These are phyloP conservation scores for Whalleya microplaca DNA, from an alignment of 2,329 filamentous ascomycete genomes.

Conservation along the genomic window DNA sequence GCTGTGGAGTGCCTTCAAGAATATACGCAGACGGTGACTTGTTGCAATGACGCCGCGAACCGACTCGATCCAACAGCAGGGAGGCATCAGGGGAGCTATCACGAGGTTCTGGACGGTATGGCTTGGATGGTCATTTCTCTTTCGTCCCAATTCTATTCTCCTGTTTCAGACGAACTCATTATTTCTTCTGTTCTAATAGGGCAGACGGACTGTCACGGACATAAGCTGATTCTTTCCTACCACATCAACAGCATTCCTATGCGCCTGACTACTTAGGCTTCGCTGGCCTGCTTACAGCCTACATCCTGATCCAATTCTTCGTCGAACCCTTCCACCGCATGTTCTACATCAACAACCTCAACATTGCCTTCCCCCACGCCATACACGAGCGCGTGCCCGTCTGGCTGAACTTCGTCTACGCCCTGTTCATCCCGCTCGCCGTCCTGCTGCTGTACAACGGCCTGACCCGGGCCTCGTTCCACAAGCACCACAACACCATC, in stretches of 20 bases:
- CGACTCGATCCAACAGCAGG: constrained; percentile 23
- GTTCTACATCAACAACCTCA: constrained; percentile 85
- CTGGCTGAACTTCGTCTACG: constrained; percentile 78
- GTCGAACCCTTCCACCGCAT: constrained; percentile 90
- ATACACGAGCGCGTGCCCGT: constrained; percentile 82
- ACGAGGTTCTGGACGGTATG: constrained; percentile 54
- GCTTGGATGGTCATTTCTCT: background rate
- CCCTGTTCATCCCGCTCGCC: constrained; percentile 70
- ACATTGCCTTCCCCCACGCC: constrained; percentile 86
- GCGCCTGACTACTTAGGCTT: constrained; percentile 88
- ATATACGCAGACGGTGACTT: constrained; percentile 49
- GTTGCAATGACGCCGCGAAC: constrained; percentile 44
- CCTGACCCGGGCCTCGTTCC: constrained; percentile 62
- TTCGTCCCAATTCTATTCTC: background rate
- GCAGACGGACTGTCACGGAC: too few relatives aligned
- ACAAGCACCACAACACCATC: constrained; percentile 85
- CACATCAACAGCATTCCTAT: constrained; percentile 68
- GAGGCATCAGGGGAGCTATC: constrained; percentile 38
- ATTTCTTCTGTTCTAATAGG: too few relatives aligned
- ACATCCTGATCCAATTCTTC: constrained; percentile 68
- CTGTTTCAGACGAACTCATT: background rate
- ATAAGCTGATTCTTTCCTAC: constrained; percentile 14
- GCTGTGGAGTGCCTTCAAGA: constrained; percentile 43
- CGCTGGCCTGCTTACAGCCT: constrained; percentile 67
- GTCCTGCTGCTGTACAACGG: constrained; percentile 69